Base-by-base conservation (phyloP, 1,284 basidiomycete genomes). In the Sporisorium scitamineum region DNA sequence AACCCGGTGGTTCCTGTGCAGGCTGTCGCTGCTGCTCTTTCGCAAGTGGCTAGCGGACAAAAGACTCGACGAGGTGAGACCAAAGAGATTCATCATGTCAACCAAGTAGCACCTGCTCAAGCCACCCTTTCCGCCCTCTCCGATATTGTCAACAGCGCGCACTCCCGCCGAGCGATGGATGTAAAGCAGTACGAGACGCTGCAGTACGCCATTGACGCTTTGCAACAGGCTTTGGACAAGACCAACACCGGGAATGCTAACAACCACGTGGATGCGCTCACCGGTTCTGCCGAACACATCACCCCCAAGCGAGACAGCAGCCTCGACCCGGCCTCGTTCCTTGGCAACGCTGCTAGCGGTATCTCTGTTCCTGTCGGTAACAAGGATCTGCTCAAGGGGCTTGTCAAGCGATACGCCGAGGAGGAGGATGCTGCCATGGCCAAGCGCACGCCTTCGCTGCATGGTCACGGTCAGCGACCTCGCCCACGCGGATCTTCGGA, bases 131-230 rank as follows among this genome's bases (percentile, higher is more conserved):
- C 73, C 61, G 68, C 63, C 44, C 61, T 76, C 54, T 76, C 73
- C 64, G 64, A 65, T 69, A 69, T 74, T 61, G 41, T 74, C 61
- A 74, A 69, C 71, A 74, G 71, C 71, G 71, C 71, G 66, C 48
- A 74, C 71, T 7, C 71, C 71, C 71, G 71, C 71, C 71, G 71
- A 74, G 71, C 71, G 71, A 58, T 74, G 71, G 71, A 74, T 74
- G 66, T 74, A 74, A 52, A 74, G 66, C 62, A 69, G 55, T 64
- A 69, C 61, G 39, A 74, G 39, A 51, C 62, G 27, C 66, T 74
- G 29, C 56, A 61, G 48, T 59, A 65, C 59, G 59, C 66, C 22
- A 58, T 74, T 31, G 61, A 61, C 31, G 61, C 66, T 47, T 55
- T 74, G 54, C 65, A 74, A 55, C 42, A 58, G 54, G 61, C 39